Evolutionary conservation across 768 basidiomycete species (phyloP), one percentile per base, ranked within the genome.

Genomic region (Cubamyces sp.): DNA sequence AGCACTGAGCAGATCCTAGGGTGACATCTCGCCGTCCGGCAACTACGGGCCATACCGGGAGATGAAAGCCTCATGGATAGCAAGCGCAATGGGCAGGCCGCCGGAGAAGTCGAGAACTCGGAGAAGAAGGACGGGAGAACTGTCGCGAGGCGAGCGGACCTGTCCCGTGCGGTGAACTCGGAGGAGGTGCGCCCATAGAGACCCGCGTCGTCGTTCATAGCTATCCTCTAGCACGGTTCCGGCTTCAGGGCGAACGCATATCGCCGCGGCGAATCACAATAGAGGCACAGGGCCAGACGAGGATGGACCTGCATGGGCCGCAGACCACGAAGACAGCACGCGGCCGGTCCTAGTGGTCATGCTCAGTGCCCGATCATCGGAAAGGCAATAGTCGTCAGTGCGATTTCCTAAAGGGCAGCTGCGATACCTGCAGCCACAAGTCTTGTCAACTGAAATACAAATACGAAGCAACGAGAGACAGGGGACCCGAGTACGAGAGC

Each of bases 31-130:
- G 34, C 21, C 55, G 43, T 6, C 45, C 55, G 56, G 56, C 56
- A 49, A 49, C 46, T 23, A n/a, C 47, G 47, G 56, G 21, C 18
- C 9, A 18, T 6, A 19, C 11, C n/a, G 18, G 54, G 43, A 49
- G 16, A 57, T 57, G 56, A 57, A 25, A 49, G 46, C 56, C 56
- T 57, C 56, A 47, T 57, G 56, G 14, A 46, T 55, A 55, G 54
- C 54, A 45, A 45, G 54, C 56, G 34, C 12, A 37, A 49, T 11
- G 21, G 49, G 56, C 37, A 57, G 56, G 47, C 46, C 56, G 56
- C 47, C 56, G 56, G 56, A 23, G 56, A 57, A 57, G 47, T 14
- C 30, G 34, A 14, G 56, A 57, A 34, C 34, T 34, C 34, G 34
- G 34, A 57, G 56, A 19, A 40, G 34, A 23, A 21, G 34, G 56